Conservation (phyloP, 768 basidiomycete genomes). For the Tricholoma hemisulphureum region DNA sequence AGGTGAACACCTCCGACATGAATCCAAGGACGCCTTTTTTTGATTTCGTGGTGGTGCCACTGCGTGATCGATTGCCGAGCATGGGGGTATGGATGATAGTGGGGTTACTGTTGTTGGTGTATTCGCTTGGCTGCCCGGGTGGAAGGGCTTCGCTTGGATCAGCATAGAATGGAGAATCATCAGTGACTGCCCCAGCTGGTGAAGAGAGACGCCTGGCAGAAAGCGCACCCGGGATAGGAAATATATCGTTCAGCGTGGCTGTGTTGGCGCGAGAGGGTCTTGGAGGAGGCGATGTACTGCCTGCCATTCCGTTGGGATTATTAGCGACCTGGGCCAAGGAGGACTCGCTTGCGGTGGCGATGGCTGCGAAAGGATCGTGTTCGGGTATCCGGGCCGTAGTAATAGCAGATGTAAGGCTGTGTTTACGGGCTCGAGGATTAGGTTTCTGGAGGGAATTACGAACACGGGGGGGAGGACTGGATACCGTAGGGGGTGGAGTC, state of each 20-base stretch:
- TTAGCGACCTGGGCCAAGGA: slow-evolving; percentile 25
- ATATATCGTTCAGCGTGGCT: slow-evolving; percentile 74
- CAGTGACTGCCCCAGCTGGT: slow-evolving; percentile 27
- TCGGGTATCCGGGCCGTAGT: slow-evolving; percentile 41
- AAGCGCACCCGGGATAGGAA: slow-evolving; percentile 42
- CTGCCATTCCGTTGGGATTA: slow-evolving; percentile 35
- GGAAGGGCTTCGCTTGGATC: slow-evolving; percentile 45
- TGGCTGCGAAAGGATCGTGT: slow-evolving; percentile 59
- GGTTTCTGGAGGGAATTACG: slow-evolving; percentile 66
- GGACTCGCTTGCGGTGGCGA: slow-evolving; percentile 30
- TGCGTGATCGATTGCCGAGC: slow-evolving; percentile 41
- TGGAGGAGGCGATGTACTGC: slow-evolving; percentile 59
- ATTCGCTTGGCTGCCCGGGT: slow-evolving; percentile 31
- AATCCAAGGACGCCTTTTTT: slow-evolving; percentile 77
- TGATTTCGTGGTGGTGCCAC: slow-evolving; percentile 45
- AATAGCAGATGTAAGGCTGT: slow-evolving; percentile 42
- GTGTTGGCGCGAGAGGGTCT: slow-evolving; percentile 86
- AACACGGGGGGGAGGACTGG: slow-evolving; percentile 32
- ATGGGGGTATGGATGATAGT: slow-evolving; percentile 17
- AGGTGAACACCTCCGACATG: slow-evolving; percentile 66
- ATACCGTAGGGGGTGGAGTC: slow-evolving; percentile 41
- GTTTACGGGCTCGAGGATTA: slow-evolving; percentile 52
- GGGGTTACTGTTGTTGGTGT: slow-evolving; percentile 17
- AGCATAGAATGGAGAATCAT: slow-evolving; percentile 42
- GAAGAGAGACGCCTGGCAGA: slow-evolving; percentile 53